These are phyloP conservation scores for Neofusicoccum sp. DNA, from an alignment of 2,329 filamentous ascomycete genomes.

Conservation along the genomic window DNA sequence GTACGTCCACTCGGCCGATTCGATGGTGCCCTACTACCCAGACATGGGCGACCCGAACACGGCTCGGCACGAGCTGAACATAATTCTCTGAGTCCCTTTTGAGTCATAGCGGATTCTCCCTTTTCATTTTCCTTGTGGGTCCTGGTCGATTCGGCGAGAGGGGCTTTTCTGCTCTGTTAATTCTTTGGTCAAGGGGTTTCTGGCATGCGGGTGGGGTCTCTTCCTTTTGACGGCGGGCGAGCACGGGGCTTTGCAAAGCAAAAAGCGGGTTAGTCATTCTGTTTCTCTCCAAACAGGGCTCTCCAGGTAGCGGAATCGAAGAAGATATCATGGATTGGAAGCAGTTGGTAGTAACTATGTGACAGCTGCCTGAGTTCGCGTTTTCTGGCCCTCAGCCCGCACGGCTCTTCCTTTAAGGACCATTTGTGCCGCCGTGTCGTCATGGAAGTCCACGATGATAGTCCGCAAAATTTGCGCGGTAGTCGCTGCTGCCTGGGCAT, in stretches of 20 bases:
- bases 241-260: neutral
- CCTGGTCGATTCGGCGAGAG: too few species aligned
- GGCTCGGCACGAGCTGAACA: slow-evolving; percentile 75
- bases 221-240: neutral
- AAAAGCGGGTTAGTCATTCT: neutral
- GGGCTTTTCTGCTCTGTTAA: too few species aligned
- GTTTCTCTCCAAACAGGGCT: neutral
- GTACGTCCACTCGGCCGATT: slow-evolving; percentile 87
- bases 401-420: too few species aligned
- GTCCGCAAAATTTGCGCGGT: too few species aligned
- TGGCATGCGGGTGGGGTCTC: neutral
- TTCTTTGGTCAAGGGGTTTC: too few species aligned
- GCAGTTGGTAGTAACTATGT: too few species aligned
- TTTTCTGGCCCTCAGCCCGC: too few species aligned
- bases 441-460: too few species aligned
- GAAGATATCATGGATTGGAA: neutral
- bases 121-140: neutral
- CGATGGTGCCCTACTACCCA: slow-evolving; percentile 96
- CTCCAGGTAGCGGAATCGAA: neutral
- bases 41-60: slow-evolving; percentile 77
- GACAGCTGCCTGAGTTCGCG: too few species aligned
- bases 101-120: neutral
- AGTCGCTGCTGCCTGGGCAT: too few species aligned
- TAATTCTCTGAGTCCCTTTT: slow-evolving; percentile 64
- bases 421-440: too few species aligned